Evolutionary conservation across 2,329 filamentous ascomycete genomes (phyloP).

Genomic region (Pseudopyricularia javanii): DNA sequence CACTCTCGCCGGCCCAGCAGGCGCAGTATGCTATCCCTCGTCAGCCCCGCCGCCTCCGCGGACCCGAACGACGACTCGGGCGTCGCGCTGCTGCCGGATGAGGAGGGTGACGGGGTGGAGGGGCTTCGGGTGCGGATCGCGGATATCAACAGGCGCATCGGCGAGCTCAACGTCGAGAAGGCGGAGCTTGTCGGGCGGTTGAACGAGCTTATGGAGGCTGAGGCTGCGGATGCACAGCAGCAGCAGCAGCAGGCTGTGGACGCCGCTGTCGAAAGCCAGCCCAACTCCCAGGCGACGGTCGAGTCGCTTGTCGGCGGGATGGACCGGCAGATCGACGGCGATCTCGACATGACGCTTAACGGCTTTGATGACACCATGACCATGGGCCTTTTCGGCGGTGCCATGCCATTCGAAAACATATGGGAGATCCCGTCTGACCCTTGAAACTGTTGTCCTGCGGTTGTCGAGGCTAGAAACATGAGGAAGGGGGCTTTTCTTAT

Average conservation of each 20-base stretch:
- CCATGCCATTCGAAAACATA: no score
- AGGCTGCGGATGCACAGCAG: no score
- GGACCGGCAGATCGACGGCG: constrained; percentile 5
- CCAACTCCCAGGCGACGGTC: neutral
- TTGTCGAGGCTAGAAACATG: no score
- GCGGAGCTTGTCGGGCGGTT: neutral
- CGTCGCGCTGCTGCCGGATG: neutral
- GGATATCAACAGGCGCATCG: neutral
- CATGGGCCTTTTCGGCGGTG: no score
- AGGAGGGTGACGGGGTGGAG: neutral
- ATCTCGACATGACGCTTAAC: neutral
- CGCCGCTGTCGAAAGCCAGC: neutral
- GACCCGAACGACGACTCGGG: neutral
- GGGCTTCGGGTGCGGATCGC: neutral
- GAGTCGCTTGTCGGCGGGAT: constrained; percentile 15
- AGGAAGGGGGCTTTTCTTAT: no score
- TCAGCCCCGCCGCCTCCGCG: neutral
- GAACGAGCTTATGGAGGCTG: neutral
- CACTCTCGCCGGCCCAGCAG: neutral
- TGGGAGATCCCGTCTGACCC: no score
- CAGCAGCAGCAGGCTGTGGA: neutral
- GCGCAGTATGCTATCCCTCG: neutral
- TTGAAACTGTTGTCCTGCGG: no score
- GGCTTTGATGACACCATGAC: neutral
- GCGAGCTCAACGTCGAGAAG: neutral